Evolutionary conservation across 1,284 basidiomycete genomes (phyloP), one percentile per base, ranked within the genome.

Genomic region (Chalciporus sp.): DNA sequence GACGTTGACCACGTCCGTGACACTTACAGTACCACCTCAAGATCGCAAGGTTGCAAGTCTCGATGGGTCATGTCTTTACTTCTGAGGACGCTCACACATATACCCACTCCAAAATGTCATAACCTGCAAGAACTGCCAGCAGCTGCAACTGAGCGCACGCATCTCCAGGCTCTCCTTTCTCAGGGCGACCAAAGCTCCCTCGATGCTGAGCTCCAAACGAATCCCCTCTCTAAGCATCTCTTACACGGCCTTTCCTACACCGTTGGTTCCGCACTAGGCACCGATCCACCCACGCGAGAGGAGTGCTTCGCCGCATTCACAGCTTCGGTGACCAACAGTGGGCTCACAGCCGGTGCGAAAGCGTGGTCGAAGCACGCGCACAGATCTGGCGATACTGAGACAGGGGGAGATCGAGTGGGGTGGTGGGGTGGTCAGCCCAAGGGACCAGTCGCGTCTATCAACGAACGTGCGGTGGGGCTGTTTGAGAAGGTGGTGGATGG

Each of bases 301-400:
- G 63, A 67, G 11, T 84, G 83, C 61, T 73, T 81, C 9, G 60
- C 67, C 16, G 79, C 82, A 1, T 85, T 82, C 61, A 61, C 73
- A 2, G 53, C 71, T 11, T 40, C 62, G 17, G 69, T 75, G 2
- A 84, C 82, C 55, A 76, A 62, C 29, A 76, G 69, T 19, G 75
- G 77, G 3, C 72, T 85, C 42, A 81, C 74, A 2, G 76, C 77
- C 2, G 83, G 83, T 11, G 78, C 81, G 3, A 75, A 81, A 26
- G 83, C 83, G 7, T 85, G 82, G 82, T 74, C 80, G 3, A 85
- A 85, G 58, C 83, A 85, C 58, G 75, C 75, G 3, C 82, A 83
- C 57, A 72, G 83, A 20, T 83, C 82, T 29, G 57, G 57, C 1
- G 49, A 58, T 35, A 42, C 26, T 7, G 53, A 47, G 8, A 20